Evolutionary conservation across 2,329 filamentous ascomycete species (phyloP), one percentile per base, ranked within the genome.

Genomic region (Epichloe sp.): DNA sequence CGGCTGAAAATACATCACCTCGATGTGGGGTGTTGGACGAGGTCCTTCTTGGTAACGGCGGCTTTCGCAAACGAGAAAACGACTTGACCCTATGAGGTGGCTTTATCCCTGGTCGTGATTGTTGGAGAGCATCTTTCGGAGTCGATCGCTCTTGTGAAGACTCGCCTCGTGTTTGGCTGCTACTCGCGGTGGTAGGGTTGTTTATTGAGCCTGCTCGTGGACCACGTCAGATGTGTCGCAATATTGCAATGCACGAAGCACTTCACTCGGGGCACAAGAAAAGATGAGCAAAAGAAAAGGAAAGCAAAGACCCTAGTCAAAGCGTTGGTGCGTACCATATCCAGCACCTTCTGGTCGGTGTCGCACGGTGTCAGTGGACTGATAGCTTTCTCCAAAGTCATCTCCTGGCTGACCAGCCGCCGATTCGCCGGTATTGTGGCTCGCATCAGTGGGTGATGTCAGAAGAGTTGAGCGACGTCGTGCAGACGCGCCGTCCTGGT

Each of bases 1-100:
- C 90, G 46, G 88, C 88, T 0, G 90, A 96, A 69, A 95, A 97
- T 54, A 91, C 76, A 55, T 86, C 86, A 34, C 90, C 87, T 50
- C 88, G 84, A 63, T 91, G 81, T 3, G 88, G 89, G 41, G 81
- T 81, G 52, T 79, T 86, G 23, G 88, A 88, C 1, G 88, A 91
- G 52, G 83, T 75, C 54, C 88, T 83, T 58, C 88, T 83, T 52
- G 78, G 66, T 66, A 91, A 79, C 11, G 78, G 70, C 17, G 88
- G 88, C 65, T 91, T 94, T 64, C 80, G 82, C 14, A 82, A 74
- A 56, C 77, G 74, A 23, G 67, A 58, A 34, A 63, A 64, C 44
- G 69, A 68, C 59, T 74, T 73, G 54, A 72, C 69, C 57, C 75
- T 71, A 50, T 79, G 76, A 38, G 52, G 71, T 61, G 44, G 66